Percentiles rank a stretch among this genome's conserved stretches.
Evolutionary conservation across 345 rosid species (phyloP).

Genomic region (Brassica carinata): DNA sequence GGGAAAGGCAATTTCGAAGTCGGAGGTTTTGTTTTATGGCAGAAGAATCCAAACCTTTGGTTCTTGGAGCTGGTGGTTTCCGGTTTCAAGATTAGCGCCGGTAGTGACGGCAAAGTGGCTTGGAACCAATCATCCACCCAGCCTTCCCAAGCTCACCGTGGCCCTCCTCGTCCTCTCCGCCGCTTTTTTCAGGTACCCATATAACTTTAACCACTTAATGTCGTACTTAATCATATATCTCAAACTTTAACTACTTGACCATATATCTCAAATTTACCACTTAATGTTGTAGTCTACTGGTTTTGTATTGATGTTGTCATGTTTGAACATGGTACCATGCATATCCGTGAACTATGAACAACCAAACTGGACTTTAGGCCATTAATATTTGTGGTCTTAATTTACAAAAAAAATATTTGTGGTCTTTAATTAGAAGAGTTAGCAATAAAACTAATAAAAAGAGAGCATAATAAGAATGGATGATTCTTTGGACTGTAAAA

Average conservation of each 20-base stretch:
- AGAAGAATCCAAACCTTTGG: conserved; percentile 91
- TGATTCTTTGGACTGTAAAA: background rate
- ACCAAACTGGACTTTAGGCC: background rate
- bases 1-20: conserved; percentile 58
- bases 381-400: background rate
- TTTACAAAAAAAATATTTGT: too few relatives aligned
- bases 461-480: background rate
- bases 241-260: too few relatives aligned
- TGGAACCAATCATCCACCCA: conserved; percentile 93
- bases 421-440: background rate
- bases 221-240: background rate
- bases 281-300: background rate
- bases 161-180: conserved; percentile 85
- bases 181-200: conserved; percentile 83
- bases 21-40: conserved; percentile 93
- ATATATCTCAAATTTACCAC: background rate
- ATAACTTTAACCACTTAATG: background rate
- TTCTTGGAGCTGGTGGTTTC: conserved; percentile 79
- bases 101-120: conserved; percentile 85
- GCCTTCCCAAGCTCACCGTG: conserved; percentile 73
- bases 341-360: background rate
- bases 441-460: background rate
- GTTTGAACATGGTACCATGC: background rate
- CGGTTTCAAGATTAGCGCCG: conserved; percentile 87
- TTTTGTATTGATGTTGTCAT: background rate